phyloP scores from a whole-genome alignment of 306 rosid species.

The Quercus ilex region DNA sequence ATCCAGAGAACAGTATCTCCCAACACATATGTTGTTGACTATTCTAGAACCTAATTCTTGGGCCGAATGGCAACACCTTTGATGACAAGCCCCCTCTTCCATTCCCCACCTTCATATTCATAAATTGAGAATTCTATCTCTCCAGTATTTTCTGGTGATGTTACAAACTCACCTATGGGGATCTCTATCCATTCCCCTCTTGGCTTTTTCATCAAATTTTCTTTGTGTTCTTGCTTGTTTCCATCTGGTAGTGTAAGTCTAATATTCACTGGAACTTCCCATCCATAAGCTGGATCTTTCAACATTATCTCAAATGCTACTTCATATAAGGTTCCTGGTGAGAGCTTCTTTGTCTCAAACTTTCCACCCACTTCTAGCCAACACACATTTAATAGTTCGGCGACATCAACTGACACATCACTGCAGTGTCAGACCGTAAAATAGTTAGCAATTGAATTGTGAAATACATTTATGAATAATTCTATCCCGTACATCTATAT shows the following conservation, averaged over 20 bases:
- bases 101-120: constrained; percentile 48
- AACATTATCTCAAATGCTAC: constrained; percentile 53
- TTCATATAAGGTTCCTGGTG: constrained; percentile 50
- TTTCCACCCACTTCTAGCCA: constrained; percentile 74
- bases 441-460: background rate
- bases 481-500: background rate
- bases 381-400: constrained; percentile 56
- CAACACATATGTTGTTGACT: background rate
- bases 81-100: constrained; percentile 74
- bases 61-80: constrained; percentile 58
- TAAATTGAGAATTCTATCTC: constrained; percentile 49
- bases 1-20: background rate
- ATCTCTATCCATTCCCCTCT: constrained; percentile 53
- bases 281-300: constrained; percentile 43
- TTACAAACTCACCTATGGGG: constrained; percentile 44
- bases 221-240: constrained; percentile 38
- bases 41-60: constrained; percentile 17
- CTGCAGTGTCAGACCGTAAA: constrained; percentile 28
- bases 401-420: constrained; percentile 39
- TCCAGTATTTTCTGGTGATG: constrained; percentile 31
- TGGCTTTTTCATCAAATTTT: constrained; percentile 24
- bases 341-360: constrained; percentile 49
- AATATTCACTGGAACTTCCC: constrained; percentile 65
- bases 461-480: background rate
- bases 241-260: constrained; percentile 57